Conservation (phyloP, 768 basidiomycete genomes). For the Leucocoprinus sp. region DNA sequence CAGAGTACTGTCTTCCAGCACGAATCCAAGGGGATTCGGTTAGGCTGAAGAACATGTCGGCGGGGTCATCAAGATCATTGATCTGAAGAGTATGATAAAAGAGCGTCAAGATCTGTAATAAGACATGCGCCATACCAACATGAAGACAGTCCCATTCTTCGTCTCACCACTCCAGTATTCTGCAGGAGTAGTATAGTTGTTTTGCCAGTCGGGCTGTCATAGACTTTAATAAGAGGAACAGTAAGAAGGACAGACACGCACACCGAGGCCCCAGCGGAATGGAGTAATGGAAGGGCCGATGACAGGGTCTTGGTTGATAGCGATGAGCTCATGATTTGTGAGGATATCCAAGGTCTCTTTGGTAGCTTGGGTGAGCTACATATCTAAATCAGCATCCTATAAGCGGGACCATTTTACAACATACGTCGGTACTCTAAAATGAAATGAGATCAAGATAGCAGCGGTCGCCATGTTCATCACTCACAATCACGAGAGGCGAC, state of each 20-base stretch:
- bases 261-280: conserved; percentile 65
- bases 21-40: conserved; percentile 68
- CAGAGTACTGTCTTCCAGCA: conserved; percentile 56
- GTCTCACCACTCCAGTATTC: conserved; percentile 65
- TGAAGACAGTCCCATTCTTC: conserved; percentile 57
- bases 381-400: not conserved
- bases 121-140: conserved; percentile 42
- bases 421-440: conserved; percentile 27
- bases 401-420: not conserved
- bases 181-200: conserved; percentile 44
- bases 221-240: not conserved
- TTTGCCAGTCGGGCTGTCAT: conserved; percentile 34
- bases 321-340: conserved; percentile 57
- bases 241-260: conserved; percentile 21
- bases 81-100: conserved; percentile 27
- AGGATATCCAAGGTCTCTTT: conserved; percentile 45
- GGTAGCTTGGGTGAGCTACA: conserved; percentile 41
- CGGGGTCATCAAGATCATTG: conserved; percentile 48
- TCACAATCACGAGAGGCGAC: conserved; percentile 51
- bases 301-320: conserved; percentile 61
- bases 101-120: not conserved
- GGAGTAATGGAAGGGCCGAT: conserved; percentile 54
- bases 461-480: not conserved
- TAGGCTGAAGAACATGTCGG: conserved; percentile 52
- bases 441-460: not conserved